Evolutionary conservation across 306 rosid species (phyloP).

Genomic region (Cicer arietinum): DNA sequence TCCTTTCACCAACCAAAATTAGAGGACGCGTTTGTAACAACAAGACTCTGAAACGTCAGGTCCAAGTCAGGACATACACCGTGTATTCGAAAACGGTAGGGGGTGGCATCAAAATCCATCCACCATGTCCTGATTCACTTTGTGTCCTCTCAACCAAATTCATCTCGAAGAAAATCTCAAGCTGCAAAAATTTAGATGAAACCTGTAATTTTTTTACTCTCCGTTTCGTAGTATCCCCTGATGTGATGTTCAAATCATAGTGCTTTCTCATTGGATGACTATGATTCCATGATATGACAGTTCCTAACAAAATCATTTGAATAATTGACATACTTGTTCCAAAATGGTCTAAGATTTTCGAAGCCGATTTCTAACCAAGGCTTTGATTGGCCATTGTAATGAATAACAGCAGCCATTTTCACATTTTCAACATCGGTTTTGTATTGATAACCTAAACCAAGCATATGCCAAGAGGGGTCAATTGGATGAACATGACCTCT

Average conservation of each 20-base stretch:
- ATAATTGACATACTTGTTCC: slow-evolving; percentile 91
- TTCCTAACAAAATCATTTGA: slow-evolving; percentile 87
- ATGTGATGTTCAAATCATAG: slow-evolving; percentile 40
- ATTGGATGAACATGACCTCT: slow-evolving; percentile 87
- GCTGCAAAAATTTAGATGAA: slow-evolving; percentile 57
- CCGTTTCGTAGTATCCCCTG: slow-evolving; percentile 39
- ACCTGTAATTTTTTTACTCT: slow-evolving; percentile 51
- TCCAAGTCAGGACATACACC: slow-evolving; percentile 52
- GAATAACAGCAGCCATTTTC: slow-evolving; percentile 90
- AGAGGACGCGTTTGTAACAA: slow-evolving; percentile 64
- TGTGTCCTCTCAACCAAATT: slow-evolving; percentile 56
- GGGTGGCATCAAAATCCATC: slow-evolving; percentile 56
- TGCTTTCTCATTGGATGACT: slow-evolving; percentile 53
- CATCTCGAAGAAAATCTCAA: slow-evolving; percentile 55
- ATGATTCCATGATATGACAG: slow-evolving; percentile 96
- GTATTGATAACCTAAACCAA: slow-evolving; percentile 97
- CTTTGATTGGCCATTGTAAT: slow-evolving; percentile 97
- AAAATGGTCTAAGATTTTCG: slow-evolving; percentile 96
- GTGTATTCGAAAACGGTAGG: slow-evolving; percentile 56
- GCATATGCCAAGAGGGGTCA: slow-evolving; percentile 94
- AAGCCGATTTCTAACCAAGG: slow-evolving; percentile 98
- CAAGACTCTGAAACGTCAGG: slow-evolving; percentile 68
- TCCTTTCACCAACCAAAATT: slow-evolving; percentile 70
- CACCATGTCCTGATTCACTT: slow-evolving; percentile 43
- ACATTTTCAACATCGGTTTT: slow-evolving; percentile 68